These are phyloP conservation scores for Eucalyptus lansdowneana DNA, from an alignment of 345 rosid species.

Conservation along the genomic window DNA sequence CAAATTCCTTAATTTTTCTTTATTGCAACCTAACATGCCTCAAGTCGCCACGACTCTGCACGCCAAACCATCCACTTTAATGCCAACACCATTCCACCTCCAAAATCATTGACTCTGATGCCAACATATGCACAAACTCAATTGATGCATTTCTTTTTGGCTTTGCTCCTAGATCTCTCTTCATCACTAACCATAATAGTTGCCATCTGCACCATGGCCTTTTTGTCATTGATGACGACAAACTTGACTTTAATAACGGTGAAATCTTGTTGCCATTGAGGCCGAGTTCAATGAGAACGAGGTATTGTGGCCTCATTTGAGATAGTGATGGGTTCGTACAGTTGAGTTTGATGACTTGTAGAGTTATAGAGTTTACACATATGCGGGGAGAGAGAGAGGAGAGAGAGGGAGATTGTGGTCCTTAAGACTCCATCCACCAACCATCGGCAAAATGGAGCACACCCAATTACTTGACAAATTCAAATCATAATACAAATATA, in stretches of 20 bases:
- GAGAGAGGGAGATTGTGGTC: neutral
- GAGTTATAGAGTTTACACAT: neutral
- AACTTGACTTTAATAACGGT: neutral
- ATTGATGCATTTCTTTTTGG: neutral
- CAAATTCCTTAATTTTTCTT: neutral
- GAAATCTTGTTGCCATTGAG: neutral
- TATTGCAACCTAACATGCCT: neutral
- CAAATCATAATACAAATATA: neutral
- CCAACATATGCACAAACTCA: neutral
- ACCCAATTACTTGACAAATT: rapidly evolving
- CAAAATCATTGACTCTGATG: neutral
- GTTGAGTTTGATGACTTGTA: neutral
- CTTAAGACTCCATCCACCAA: neutral
- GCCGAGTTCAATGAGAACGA: neutral
- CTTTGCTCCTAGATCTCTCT: too few relatives aligned
- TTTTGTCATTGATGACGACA: rapidly evolving
- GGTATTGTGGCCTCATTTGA: neutral
- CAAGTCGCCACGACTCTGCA: neutral
- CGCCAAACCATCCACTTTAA: neutral
- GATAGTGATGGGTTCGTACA: neutral
- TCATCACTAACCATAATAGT: neutral
- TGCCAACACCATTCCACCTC: neutral
- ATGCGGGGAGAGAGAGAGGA: neutral
- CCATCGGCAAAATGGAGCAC: neutral
- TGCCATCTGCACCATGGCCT: rapidly evolving